Percentiles rank a stretch among this genome's conserved stretches.
These are phyloP conservation scores for Digitaria exilis DNA, from an alignment of 202 grass and related monocot species.

Conservation along the genomic window DNA sequence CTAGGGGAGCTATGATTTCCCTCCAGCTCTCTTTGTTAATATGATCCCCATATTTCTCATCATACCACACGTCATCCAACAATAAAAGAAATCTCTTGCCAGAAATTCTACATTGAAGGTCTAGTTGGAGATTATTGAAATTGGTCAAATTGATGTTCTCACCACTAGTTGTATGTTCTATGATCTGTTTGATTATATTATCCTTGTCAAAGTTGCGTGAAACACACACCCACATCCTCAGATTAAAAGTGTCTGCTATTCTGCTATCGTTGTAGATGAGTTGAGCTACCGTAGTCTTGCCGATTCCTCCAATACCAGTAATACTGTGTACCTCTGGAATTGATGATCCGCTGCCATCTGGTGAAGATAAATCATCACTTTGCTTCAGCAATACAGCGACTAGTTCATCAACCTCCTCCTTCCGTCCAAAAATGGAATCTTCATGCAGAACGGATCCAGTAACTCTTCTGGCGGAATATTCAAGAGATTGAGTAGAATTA, in stretches of 20 bases:
- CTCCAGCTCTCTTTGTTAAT: slow-evolving; percentile 23
- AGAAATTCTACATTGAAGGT: neutral
- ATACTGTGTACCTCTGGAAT: slow-evolving; percentile 2
- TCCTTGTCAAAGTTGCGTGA: slow-evolving; percentile 36
- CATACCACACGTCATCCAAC: slow-evolving; percentile 46
- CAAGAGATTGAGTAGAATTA: neutral
- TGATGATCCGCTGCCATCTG: neutral
- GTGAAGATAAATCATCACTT: neutral
- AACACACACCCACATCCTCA: slow-evolving; percentile 48
- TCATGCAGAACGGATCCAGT: slow-evolving; percentile 25
- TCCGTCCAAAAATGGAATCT: slow-evolving; percentile 29
- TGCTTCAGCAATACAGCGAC: neutral
- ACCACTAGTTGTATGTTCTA: neutral
- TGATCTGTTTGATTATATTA: slow-evolving; percentile 30
- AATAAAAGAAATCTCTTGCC: slow-evolving; percentile 36
- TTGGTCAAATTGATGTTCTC: neutral
- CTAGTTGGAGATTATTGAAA: slow-evolving; percentile 24
- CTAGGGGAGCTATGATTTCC: slow-evolving; percentile 22
- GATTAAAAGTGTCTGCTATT: slow-evolving; percentile 21
- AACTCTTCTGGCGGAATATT: neutral
- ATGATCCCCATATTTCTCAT: slow-evolving; percentile 13
- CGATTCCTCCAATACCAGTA: slow-evolving; percentile 41
- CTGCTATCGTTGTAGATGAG: slow-evolving; percentile 23
- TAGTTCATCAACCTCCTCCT: slow-evolving; percentile 27
- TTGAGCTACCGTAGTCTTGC: slow-evolving; percentile 45